A percentile compares a stretch with the other conserved stretches of the same genome.
Conservation (phyloP, 1,284 basidiomycete genomes). For the Apiotrichum montevideense region DNA sequence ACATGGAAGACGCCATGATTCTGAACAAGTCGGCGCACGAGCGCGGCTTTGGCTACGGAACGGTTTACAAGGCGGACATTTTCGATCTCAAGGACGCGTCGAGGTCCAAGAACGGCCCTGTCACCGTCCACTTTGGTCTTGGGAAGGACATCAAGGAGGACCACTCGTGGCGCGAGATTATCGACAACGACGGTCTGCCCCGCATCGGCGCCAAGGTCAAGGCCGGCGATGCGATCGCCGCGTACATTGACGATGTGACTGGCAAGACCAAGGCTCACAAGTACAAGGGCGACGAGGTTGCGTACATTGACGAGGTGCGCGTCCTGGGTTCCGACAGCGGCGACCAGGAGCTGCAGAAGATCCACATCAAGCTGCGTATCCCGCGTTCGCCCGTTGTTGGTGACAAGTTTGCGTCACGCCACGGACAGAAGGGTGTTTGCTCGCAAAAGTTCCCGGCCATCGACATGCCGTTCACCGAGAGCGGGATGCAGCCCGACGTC, state of each 20-base stretch:
- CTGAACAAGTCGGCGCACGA: slow-evolving; percentile 98
- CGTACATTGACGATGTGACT: slow-evolving; percentile 81
- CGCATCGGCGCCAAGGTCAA: slow-evolving; percentile 65
- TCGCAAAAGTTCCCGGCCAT: slow-evolving; percentile 98
- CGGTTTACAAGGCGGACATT: slow-evolving; percentile 92
- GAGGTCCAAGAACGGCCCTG: slow-evolving; percentile 57
- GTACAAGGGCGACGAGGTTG: slow-evolving; percentile 94
- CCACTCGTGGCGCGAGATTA: slow-evolving; percentile 57
- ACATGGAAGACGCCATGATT: slow-evolving; percentile 99
- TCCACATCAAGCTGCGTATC: slow-evolving; percentile 90
- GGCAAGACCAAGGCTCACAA: slow-evolving; percentile 80
- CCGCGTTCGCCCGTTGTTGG: slow-evolving; percentile 95
- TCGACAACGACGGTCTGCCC: slow-evolving; percentile 84
- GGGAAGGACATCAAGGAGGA: slow-evolving; percentile 65
- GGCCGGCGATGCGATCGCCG: slow-evolving; percentile 70
- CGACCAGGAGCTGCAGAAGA: slow-evolving; percentile 82
- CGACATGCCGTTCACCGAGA: slow-evolving; percentile 99
- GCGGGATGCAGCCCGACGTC: slow-evolving; percentile 97
- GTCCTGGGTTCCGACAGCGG: slow-evolving; percentile 82
- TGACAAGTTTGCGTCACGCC: slow-evolving; percentile 98
- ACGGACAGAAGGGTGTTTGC: slow-evolving; percentile 99
- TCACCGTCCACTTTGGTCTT: slow-evolving; percentile 76
- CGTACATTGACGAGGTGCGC: slow-evolving; percentile 87
- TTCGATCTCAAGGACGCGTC: slow-evolving; percentile 79
- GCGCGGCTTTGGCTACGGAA: slow-evolving; percentile 94